Base-by-base conservation (phyloP, 2,329 filamentous ascomycete genomes). In the Arthrobotrys musiformis region DNA sequence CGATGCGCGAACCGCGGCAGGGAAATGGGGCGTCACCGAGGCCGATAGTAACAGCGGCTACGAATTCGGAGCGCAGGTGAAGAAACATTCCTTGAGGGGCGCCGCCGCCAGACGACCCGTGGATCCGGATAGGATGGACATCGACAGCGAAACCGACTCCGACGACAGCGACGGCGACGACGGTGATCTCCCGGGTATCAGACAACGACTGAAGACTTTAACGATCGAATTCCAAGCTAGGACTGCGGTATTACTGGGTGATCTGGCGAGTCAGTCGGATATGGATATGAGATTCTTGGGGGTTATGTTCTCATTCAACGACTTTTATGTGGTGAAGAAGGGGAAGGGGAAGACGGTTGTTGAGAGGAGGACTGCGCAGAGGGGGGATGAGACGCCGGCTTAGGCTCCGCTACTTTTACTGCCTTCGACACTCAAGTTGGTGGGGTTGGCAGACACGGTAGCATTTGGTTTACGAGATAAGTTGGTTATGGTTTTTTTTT, bases 281-380 rank as follows among this genome's bases (percentile, higher is more conserved):
- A 90, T 94, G 62, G 95, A 99, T 83, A 93, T 99, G 90, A 88
- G 94, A 67, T 98, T 98, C 86, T 85, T 99, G 79, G 95, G 93
- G 42, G 93, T 98, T 54, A 92, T 95, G 44, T 98, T 99, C 93
- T 99, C 98, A 84, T 99, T 98, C 84, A 99, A 99, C 84, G 94
- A 98, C 83, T 92, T 97, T 26, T 98, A 98, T 13, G 88, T 90
- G 50, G 87, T 90, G 81, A 82, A 90, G 90, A 84, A 85, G 87
- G 72, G 72, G 11, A 73, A 87, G 85, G 83, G 70, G 26, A 70
- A 72, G 48, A 79, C 66, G 22, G 50, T 76, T 30, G 67, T 70
- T 2, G 77, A 79, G 58, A 79, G 73, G 60, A 44, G 70, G 37
- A 77, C 33, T 37, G 76, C 70, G 52, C 70, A 76, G 42, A 74